Base-by-base conservation (phyloP, 2,329 filamentous ascomycete genomes). In the Colletotrichum salicis region DNA sequence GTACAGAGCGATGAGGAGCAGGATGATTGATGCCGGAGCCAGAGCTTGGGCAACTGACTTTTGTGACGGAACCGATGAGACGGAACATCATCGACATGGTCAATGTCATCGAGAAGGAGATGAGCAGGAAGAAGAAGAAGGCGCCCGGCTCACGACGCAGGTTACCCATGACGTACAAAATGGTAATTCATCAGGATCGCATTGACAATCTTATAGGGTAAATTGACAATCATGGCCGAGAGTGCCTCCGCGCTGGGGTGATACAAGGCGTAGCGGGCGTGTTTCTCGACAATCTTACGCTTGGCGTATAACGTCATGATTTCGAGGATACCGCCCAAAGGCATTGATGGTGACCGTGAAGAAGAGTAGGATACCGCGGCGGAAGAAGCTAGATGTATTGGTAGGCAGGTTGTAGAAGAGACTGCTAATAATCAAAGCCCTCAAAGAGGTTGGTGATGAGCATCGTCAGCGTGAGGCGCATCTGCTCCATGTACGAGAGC, bases 21-120 rank as follows among this genome's bases (percentile, higher is more conserved):
- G 84, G 22, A 88, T 79, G 4, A 89, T 81, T 70, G 86, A 86
- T 15, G 86, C 85, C 62, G 87, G 81, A 1, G 86, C 84, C 80
- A 89, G 83, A 13, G 87, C 87, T 76, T 88, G 85, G 1, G 85
- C 82, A 7, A 88, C 78, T 1, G 86, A 87, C 62, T n/a, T 85
- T 85, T 1, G 86, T 86, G 3, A 84, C 57, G 87, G 72, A 74
- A 0, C 66, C 72, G 5, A 75, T 73, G 27, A 74, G 65, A 1
- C 91, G 86, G 84, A 93, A 93, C 70, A 91, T 82, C 86, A 91
- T 91, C 29, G 88, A 91, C 89, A 92, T 92, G 61, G 86, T 84
- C 73, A 93, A 76, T 0, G 88, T 91, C 11, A 86, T 85, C 37
- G 85, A 78, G 78, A 92, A 89, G 2, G 86, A 88, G 75, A 92